Conservation (phyloP, 163 green algal species). For the Chloromonas sp. region DNA sequence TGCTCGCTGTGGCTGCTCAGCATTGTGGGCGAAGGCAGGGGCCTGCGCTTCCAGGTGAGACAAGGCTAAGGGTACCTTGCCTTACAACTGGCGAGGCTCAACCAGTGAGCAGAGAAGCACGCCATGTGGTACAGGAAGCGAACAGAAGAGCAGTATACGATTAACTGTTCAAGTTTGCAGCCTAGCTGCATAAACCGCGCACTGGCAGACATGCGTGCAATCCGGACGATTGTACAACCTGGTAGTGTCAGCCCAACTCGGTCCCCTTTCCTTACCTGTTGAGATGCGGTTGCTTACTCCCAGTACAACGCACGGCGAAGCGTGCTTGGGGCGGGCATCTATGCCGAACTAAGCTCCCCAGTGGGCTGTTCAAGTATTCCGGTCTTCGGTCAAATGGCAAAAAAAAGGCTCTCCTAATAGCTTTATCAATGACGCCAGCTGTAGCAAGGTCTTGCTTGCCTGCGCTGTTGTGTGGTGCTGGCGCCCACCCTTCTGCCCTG, state of each 20-base stretch:
- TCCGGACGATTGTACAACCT: background rate
- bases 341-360: too few species aligned
- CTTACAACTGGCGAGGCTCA: background rate
- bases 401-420: too few species aligned
- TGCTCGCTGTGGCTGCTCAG: slow-evolving; percentile 71
- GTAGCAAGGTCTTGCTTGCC: too few species aligned
- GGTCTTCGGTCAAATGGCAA: too few species aligned
- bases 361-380: too few species aligned
- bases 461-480: too few species aligned
- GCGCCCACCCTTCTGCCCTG: too few species aligned
- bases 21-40: slow-evolving; percentile 48
- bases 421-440: too few species aligned
- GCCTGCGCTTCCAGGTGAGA: slow-evolving; percentile 47
- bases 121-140: background rate
- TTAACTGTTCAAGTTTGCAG: background rate
- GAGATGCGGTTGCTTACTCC: too few species aligned
- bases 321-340: too few species aligned
- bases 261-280: too few species aligned
- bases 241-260: background rate
- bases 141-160: background rate
- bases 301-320: too few species aligned
- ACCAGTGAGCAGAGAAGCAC: background rate
- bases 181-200: background rate
- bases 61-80: background rate
- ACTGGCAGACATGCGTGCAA: background rate